These are phyloP conservation scores for Biscogniauxia marginata DNA, from an alignment of 2,329 filamentous ascomycete species.

Conservation along the genomic window DNA sequence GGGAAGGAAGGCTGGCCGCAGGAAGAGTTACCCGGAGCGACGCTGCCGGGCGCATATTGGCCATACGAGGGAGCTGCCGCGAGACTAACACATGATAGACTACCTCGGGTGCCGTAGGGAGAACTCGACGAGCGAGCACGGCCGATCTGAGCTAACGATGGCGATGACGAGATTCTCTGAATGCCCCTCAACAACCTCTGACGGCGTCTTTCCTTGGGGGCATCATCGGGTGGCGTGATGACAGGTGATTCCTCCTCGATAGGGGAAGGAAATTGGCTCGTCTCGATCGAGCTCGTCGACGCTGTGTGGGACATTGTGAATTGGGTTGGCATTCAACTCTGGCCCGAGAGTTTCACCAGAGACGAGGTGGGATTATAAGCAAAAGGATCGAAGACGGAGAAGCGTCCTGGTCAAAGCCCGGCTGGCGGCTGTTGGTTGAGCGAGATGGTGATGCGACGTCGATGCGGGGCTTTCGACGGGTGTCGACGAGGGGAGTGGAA, in stretches of 20 bases:
- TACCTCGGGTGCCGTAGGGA: constrained; percentile 58
- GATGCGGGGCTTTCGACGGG: neutral
- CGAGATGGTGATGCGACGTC: neutral
- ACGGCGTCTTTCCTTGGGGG: constrained; percentile 64
- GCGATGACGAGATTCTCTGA: constrained; percentile 79
- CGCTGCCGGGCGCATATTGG: constrained; percentile 33
- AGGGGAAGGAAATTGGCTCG: constrained; percentile 15
- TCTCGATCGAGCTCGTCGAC: constrained; percentile 8
- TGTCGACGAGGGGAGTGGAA: neutral
- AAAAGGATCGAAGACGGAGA: neutral
- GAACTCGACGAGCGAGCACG: constrained; percentile 67
- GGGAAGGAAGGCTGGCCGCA: constrained; percentile 39
- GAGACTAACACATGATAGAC: constrained; percentile 56
- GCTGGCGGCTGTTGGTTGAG: neutral
- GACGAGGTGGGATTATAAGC: neutral
- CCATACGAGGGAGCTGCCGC: constrained; percentile 42
- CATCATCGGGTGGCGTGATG: constrained; percentile 26
- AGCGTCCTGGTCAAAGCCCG: neutral
- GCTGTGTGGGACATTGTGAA: constrained; percentile 8
- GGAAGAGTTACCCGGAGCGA: constrained; percentile 32
- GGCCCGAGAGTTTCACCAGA: neutral
- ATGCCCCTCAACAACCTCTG: constrained; percentile 70
- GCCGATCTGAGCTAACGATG: constrained; percentile 64
- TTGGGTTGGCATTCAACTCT: neutral
- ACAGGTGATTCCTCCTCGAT: constrained; percentile 19